Evolutionary conservation across 345 rosid genomes (phyloP).

Genomic region (Punica granatum): DNA sequence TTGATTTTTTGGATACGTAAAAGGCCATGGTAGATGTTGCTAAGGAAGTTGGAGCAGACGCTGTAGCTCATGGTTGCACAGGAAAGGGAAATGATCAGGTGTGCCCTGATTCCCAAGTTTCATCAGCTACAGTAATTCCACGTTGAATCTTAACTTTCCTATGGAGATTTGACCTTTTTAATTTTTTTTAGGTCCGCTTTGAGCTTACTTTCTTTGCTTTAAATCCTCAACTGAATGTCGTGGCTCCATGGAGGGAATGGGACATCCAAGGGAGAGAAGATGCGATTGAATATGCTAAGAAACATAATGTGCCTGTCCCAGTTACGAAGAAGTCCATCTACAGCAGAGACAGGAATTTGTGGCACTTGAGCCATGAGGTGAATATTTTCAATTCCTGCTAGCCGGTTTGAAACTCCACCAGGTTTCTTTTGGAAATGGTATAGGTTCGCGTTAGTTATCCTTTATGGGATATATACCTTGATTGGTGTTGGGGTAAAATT

Average conservation of each 20-base stretch:
- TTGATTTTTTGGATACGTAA: constrained; percentile 2
- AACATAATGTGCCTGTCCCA: constrained; percentile 88
- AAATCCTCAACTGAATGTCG: constrained; percentile 85
- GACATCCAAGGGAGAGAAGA: constrained; percentile 91
- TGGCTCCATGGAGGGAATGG: constrained; percentile 99
- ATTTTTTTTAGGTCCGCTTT: constrained; percentile 67
- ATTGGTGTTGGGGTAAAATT: neutral
- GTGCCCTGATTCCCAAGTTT: constrained; percentile 10
- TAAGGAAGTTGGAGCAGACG: constrained; percentile 95
- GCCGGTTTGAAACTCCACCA: neutral
- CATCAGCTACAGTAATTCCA: neutral
- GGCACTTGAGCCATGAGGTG: constrained; percentile 98
- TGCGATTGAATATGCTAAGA: constrained; percentile 90
- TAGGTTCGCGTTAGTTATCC: neutral
- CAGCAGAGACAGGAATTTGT: constrained; percentile 88
- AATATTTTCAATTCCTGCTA: neutral
- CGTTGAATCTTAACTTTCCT: neutral
- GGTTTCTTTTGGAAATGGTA: neutral
- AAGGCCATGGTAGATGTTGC: constrained; percentile 99
- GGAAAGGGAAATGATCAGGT: constrained; percentile 99
- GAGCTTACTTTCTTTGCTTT: constrained; percentile 90
- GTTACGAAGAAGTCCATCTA: constrained; percentile 94
- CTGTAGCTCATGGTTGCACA: constrained; percentile 95
- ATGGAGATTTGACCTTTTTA: constrained; percentile 4
- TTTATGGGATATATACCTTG: no score